Base-by-base conservation (phyloP, 768 basidiomycete genomes). In the Pulveroboletus sp. region DNA sequence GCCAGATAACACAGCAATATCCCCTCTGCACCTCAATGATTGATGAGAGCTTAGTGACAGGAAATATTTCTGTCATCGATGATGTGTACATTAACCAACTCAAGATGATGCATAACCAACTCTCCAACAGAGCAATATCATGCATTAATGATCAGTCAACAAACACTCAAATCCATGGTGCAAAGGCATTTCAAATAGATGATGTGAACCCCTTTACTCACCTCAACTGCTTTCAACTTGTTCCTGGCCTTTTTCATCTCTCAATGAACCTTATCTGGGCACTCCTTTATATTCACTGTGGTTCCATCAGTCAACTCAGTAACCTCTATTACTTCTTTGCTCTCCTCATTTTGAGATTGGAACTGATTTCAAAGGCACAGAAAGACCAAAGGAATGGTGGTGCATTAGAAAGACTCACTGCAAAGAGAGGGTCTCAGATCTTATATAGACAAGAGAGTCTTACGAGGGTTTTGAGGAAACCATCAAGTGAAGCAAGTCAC, bases 211-310 rank as follows among this genome's bases (percentile, higher is more conserved):
- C 24, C 2, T 53, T 53, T 12, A 53, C 36, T 0, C 19, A 5
- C 1, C 0, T 47, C 2, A 35, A 43, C 6, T 34, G n/a, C 17
- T 4, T 53, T 0, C 51, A 53, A 7, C 46, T 53, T 2, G 30
- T 45, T 0, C 48, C 48, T 34, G 37, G 70, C 0, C 50, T 68
- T 0, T 73, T 74, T 43, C 70, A 74, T 45, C 55, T 69, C 0
- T 49, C 53, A 16, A 58, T 72, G 49, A 73, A 71, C 37, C 56
- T 72, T 5, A 45, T 45, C 6, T 45, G 49, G 49, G 43, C 43
- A n/a, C n/a, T 50, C 1, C 13, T 50, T 2, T 44, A 51, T n/a
- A 44, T 51, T 8, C 50, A 51, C 12, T 24, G 30, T 4, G 38
- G 49, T 7, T 50, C 38, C 6, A 20, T 50, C 12, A 2, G 26